Conservation (phyloP, 116 monocot genomes). For the Posidonia oceanica region DNA sequence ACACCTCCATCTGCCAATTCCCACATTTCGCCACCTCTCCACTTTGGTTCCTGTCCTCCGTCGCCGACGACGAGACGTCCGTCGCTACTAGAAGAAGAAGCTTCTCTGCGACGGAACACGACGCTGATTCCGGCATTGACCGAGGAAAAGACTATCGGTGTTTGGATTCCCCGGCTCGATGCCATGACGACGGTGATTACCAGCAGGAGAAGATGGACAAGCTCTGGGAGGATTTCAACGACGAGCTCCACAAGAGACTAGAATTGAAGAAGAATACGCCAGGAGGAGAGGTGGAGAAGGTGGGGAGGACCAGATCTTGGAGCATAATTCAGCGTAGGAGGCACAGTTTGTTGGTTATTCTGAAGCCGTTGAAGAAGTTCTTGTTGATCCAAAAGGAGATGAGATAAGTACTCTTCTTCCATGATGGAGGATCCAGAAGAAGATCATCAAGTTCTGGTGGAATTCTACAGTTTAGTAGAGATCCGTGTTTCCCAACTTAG, state of each 20-base stretch:
- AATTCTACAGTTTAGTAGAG: too few species aligned
- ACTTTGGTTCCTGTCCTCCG: background rate
- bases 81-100: background rate
- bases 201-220: background rate
- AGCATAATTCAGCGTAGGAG: background rate
- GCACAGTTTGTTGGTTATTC: background rate
- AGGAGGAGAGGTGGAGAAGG: background rate
- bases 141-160: background rate
- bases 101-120: background rate
- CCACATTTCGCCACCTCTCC: background rate
- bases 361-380: background rate
- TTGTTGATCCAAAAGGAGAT: background rate
- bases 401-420: background rate
- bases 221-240: conserved; percentile 1
- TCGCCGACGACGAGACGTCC: background rate
- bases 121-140: background rate
- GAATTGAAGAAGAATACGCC: background rate
- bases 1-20: background rate
- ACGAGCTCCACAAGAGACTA: background rate
- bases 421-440: too few species aligned
- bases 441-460: too few species aligned
- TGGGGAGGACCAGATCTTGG: background rate
- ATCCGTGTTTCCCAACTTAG: too few species aligned
- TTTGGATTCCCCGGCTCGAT: background rate
- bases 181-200: background rate